Percentiles rank a stretch among this genome's conserved stretches.
Evolutionary conservation across 495 filamentous ascomycete genomes (phyloP).

Genomic region (Talaromyces liani): DNA sequence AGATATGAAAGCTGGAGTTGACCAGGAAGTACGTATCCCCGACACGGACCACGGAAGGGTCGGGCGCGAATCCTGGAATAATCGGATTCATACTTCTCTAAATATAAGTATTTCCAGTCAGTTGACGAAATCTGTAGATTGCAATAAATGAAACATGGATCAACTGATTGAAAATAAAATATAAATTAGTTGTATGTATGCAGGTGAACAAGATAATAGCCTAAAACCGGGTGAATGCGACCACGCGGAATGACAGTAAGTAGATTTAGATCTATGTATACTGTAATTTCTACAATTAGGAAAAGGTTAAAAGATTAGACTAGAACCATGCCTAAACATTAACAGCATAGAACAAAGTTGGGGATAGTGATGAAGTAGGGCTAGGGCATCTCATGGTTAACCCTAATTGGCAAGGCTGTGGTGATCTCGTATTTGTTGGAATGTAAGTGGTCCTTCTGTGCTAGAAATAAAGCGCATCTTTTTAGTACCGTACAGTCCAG

Average conservation of each 20-base stretch:
- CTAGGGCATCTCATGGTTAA: not conserved
- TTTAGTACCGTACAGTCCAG: too few species aligned
- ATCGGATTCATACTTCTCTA: not conserved
- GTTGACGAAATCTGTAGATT: not conserved
- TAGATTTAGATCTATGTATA: too few species aligned
- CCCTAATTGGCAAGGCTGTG: not conserved
- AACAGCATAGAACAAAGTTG: not conserved
- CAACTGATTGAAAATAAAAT: not conserved
- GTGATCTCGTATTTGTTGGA: too few species aligned
- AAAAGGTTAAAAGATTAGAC: too few species aligned
- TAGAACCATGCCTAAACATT: too few species aligned
- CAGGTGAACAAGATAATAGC: not conserved
- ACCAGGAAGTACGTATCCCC: constrained; percentile 23
- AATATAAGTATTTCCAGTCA: not conserved
- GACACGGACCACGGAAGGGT: constrained; percentile 20
- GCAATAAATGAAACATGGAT: too few species aligned
- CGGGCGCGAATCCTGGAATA: constrained; percentile 22
- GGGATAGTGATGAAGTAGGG: not conserved
- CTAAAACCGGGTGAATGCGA: not conserved
- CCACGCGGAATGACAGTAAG: not conserved
- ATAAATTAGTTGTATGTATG: not conserved
- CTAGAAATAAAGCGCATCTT: too few species aligned
- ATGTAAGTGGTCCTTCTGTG: too few species aligned
- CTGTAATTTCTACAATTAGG: too few species aligned
- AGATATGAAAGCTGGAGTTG: constrained; percentile 30